Evolutionary conservation across 495 filamentous ascomycete species (phyloP), one percentile per base, ranked within the genome.

Genomic region (Sabuloglossum arenarium): DNA sequence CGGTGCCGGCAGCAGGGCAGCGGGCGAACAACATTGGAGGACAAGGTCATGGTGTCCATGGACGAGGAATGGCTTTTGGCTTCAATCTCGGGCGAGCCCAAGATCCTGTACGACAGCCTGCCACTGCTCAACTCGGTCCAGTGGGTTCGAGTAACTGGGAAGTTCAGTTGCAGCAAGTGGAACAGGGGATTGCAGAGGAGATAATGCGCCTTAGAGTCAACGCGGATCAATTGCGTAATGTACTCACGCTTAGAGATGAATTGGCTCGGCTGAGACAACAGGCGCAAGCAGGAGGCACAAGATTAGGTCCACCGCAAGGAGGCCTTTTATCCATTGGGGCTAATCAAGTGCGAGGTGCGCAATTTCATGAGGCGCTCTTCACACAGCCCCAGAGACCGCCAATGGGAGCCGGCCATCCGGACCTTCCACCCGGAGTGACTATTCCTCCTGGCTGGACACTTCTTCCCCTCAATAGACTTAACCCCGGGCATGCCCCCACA

Each of bases 391-490:
- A 59, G 3, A 56, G 65, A 11, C 60, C 67, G 37, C 67, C 78
- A 8, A 73, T 88, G 56, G 71, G 74, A 24, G 67, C 82, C 14
- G 84, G 81, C 21, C 81, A 85, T 62, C 64, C 77, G 24, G 78
- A 83, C 43, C 69, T 90, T 21, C 86, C 86, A 2, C 76, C 80
- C 39, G 85, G 86, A 9, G 70, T 90, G 14, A 75, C 68, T 12
- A 76, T 93, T 29, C 86, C 86, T 1, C 71, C 75, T 42, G 86
- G 86, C 6, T 93, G 86, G 86, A 80, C 78, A 24, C 64, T 93
- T 28, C 68, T 84, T 31, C 84, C 84, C 54, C 71, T 88, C 11
- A 75, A 82, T 39, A 71, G 81, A 10, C 23, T 50, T 28, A 9
- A 6, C 24, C 23, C 37, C 21, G 21, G n/a, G 12, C 24, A 29